Conservation (phyloP, 192 early-diverging fungal species). For the Tieghemiomyces parasiticus region DNA sequence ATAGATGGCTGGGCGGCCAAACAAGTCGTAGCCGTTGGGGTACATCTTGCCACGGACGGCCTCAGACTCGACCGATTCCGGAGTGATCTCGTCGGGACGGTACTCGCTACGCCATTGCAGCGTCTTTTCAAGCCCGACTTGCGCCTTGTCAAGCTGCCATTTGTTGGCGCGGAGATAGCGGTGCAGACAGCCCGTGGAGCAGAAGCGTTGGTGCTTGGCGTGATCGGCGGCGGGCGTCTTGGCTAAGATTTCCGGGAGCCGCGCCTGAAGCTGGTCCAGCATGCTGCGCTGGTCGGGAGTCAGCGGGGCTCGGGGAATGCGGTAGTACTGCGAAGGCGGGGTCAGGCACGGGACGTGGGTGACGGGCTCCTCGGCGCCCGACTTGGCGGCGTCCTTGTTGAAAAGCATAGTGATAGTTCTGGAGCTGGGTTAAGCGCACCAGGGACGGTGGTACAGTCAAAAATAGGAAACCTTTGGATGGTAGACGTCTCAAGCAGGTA, state of each 20-base stretch:
- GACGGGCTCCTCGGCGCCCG: too few relatives aligned
- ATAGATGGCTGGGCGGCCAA: conserved; percentile 58
- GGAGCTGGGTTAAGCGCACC: too few relatives aligned
- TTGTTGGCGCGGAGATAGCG: conserved; percentile 58
- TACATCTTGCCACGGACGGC: conserved; percentile 69
- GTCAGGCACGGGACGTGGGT: not conserved
- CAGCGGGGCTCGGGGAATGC: conserved; percentile 2
- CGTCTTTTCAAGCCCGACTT: conserved; percentile 50
- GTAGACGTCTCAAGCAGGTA: too few relatives aligned
- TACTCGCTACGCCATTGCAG: conserved; percentile 66
- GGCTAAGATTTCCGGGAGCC: not conserved
- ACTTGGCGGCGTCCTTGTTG: too few relatives aligned
- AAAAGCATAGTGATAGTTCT: too few relatives aligned
- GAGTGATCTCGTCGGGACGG: conserved; percentile 47
- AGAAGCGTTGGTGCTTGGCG: conserved; percentile 14
- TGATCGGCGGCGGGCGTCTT: not conserved
- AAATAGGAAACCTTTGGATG: too few relatives aligned
- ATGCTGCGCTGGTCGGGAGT: not conserved
- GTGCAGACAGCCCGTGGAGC: conserved; percentile 31
- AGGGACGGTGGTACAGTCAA: too few relatives aligned
- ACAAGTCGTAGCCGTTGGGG: conserved; percentile 66
- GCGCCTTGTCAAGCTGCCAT: conserved; percentile 50
- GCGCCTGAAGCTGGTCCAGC: conserved; percentile 11
- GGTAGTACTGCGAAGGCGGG: not conserved
- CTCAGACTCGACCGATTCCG: conserved; percentile 62